Evolutionary conservation across 2,329 filamentous ascomycete genomes (phyloP).

Genomic region (Paecilomyces sp.): DNA sequence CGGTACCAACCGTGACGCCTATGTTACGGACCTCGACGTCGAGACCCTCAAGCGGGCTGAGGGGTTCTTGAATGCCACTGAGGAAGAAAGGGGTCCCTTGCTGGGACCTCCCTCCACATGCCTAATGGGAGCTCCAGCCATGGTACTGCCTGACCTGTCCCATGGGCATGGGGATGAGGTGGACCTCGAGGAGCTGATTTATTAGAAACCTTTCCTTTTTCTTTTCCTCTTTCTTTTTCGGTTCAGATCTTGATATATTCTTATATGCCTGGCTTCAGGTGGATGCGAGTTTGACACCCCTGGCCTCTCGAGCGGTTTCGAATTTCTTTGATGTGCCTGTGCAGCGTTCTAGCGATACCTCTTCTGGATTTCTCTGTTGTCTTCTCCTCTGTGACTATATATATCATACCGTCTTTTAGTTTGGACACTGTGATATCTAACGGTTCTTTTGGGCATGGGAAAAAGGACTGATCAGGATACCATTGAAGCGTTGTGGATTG

Average conservation of each 20-base stretch:
- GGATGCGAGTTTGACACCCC: neutral
- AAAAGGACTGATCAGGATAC: neutral
- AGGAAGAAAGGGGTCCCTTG: slow-evolving; percentile 84
- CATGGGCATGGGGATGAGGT: slow-evolving; percentile 21
- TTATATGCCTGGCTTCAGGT: neutral
- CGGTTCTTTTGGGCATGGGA: slow-evolving; percentile 5
- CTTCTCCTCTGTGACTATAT: neutral
- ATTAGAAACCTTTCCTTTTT: slow-evolving; percentile 18
- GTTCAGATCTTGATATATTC: neutral
- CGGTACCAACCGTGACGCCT: slow-evolving; percentile 73
- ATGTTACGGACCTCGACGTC: slow-evolving; percentile 88
- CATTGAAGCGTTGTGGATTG: neutral
- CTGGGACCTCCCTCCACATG: slow-evolving; percentile 32
- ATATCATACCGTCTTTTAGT: neutral
- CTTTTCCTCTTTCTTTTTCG: slow-evolving; percentile 6
- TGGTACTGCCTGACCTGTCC: slow-evolving; percentile 21
- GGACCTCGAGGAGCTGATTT: slow-evolving; percentile 23
- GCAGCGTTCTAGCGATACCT: slow-evolving; percentile 12
- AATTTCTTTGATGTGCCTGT: slow-evolving; percentile 8
- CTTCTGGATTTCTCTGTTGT: neutral
- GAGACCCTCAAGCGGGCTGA: slow-evolving; percentile 84
- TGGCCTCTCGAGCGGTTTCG: neutral
- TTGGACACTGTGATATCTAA: slow-evolving; percentile 8
- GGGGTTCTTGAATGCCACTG: slow-evolving; percentile 69
- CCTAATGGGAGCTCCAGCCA: slow-evolving; percentile 27